Conservation (phyloP, 805 yeast genomes). For the Hanseniaspora lindneri region DNA sequence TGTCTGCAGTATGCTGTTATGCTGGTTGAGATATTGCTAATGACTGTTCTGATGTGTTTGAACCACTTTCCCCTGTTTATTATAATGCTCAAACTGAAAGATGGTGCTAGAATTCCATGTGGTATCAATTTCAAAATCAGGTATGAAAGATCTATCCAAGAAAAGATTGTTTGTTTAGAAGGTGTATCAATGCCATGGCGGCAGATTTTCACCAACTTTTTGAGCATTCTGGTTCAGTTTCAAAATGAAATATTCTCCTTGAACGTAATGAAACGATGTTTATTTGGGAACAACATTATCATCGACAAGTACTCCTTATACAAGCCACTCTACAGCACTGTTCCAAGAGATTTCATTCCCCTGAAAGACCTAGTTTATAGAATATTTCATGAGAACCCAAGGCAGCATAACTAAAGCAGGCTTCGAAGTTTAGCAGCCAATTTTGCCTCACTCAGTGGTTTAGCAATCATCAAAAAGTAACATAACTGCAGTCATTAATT, state of each 20-base stretch:
- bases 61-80: conserved; percentile 86
- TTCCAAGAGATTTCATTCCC: conserved; percentile 35
- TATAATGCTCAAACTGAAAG: conserved; percentile 63
- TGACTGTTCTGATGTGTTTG: conserved; percentile 47
- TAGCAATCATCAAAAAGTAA: too few species aligned
- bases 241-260: conserved; percentile 34
- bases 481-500: too few species aligned
- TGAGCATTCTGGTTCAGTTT: conserved; percentile 32
- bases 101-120: conserved; percentile 56
- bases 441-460: too few species aligned
- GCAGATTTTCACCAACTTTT: conserved; percentile 40
- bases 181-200: conserved; percentile 37
- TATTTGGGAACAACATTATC: conserved; percentile 35
- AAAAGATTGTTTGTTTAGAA: conserved; percentile 26
- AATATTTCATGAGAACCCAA: conserved; percentile 18
- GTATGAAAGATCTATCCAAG: conserved; percentile 2
- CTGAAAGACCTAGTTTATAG: conserved; percentile 16
- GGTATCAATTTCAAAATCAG: conserved; percentile 34
- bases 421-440: too few species aligned
- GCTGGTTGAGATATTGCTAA: conserved; percentile 39
- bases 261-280: conserved; percentile 31
- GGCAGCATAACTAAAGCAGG: conserved; percentile 17
- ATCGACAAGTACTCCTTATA: conserved; percentile 41
- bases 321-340: conserved; percentile 39
- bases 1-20: conserved; percentile 43